phyloP scores from a whole-genome alignment of 352 stramenopile species.

The Phytophthora sp. region DNA sequence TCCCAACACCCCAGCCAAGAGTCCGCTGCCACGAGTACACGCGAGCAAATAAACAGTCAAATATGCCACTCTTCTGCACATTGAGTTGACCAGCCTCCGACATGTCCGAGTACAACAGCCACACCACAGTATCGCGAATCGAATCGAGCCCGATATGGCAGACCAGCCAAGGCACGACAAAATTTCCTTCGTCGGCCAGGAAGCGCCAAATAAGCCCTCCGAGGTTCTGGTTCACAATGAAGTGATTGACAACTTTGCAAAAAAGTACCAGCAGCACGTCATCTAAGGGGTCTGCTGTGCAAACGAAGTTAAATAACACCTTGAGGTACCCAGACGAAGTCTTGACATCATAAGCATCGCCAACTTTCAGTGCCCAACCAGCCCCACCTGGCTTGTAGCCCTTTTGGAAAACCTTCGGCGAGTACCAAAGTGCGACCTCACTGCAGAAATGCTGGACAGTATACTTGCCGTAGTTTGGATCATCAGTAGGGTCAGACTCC shows the following conservation, averaged over 20 bases:
- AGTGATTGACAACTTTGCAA: constrained; percentile 87
- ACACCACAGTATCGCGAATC: constrained; percentile 84
- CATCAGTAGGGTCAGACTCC: constrained; percentile 42
- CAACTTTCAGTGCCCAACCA: constrained; percentile 43
- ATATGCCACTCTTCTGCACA: constrained; percentile 71
- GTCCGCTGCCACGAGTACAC: constrained; percentile 85
- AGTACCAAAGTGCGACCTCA: constrained; percentile 80
- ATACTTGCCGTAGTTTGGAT: constrained; percentile 84
- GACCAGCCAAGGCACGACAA: constrained; percentile 78
- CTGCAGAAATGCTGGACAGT: constrained; percentile 87
- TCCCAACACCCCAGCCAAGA: constrained; percentile 84
- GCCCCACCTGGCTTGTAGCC: constrained; percentile 40
- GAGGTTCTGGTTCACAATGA: constrained; percentile 75
- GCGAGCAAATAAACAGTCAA: constrained; percentile 79
- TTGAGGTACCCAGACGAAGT: constrained; percentile 74
- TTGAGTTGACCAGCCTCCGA: constrained; percentile 64
- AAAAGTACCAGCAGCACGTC: constrained; percentile 85
- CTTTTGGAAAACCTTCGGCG: constrained; percentile 78
- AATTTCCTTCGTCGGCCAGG: constrained; percentile 68
- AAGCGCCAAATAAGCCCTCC: constrained; percentile 74
- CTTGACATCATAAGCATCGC: constrained; percentile 60
- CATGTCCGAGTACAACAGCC: constrained; percentile 88
- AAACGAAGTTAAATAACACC: constrained; percentile 87
- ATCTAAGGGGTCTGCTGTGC: constrained; percentile 64
- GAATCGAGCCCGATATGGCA: constrained; percentile 86